Conservation (phyloP, 768 basidiomycete species). For the Naematelia encephala region DNA sequence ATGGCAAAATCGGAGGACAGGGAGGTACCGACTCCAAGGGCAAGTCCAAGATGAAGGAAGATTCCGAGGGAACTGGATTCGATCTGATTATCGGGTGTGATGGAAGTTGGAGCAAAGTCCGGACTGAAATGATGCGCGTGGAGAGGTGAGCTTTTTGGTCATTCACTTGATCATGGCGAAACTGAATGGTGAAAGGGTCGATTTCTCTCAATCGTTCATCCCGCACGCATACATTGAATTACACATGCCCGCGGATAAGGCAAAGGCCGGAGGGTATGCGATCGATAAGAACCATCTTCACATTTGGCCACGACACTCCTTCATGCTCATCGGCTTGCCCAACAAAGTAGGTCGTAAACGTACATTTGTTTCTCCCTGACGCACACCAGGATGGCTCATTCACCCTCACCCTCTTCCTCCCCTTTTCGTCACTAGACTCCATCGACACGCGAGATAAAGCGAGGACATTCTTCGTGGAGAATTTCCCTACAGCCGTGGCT, state of each 20-base stretch:
- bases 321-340: constrained; percentile 98
- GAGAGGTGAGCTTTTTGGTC: constrained; percentile 60
- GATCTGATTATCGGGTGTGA: constrained; percentile 72
- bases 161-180: background rate
- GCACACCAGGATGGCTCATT: constrained; percentile 80
- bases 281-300: constrained; percentile 95
- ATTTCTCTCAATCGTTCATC: constrained; percentile 93
- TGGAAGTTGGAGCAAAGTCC: constrained; percentile 85
- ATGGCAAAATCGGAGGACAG: constrained; percentile 22
- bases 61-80: constrained; percentile 32
- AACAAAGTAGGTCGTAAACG: constrained; percentile 68
- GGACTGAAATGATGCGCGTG: constrained; percentile 92
- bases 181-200: constrained; percentile 63
- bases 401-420: constrained; percentile 94
- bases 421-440: constrained; percentile 64
- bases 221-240: constrained; percentile 95
- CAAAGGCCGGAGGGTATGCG: constrained; percentile 62
- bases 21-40: constrained; percentile 4
- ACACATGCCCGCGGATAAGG: constrained; percentile 74
- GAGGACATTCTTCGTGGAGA: constrained; percentile 69
- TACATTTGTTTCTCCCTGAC: constrained; percentile 5
- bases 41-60: constrained; percentile 19
- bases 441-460: constrained; percentile 59
- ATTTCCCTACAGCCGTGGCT: constrained; percentile 85
- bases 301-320: constrained; percentile 98